Base-by-base conservation (phyloP, 768 basidiomycete species). In the Lentinula detonsa region DNA sequence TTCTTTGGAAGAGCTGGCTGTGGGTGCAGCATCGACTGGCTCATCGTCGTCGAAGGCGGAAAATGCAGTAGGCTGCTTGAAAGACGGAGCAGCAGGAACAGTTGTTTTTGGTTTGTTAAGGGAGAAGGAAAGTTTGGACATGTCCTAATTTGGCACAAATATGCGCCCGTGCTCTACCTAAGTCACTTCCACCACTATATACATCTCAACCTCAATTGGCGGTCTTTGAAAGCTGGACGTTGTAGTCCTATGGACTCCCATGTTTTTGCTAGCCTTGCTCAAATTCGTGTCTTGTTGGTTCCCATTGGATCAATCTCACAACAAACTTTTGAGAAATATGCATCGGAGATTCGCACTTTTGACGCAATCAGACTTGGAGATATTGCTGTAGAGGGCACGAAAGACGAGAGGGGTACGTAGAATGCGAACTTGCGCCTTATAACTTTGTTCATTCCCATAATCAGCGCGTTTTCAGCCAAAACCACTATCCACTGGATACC, bases 61-160 rank as follows among this genome's bases (percentile, higher is more conserved):
- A 66, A 92, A 91, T 1, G 82, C 81, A 11, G 86, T 74, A 5
- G 91, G 81, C 61, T 80, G 83, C 62, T 84, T 80, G 64, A 86
- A 76, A 42, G 82, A 73, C 58, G 74, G 70, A 11, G 72, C 63
- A 4, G 72, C 64, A 2, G 74, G 78, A 15, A 81, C 76, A 15
- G 77, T 71, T 53, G 80, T 77, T 63, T 85, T 81, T n/a, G 84
- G 73, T 71, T 85, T 86, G 68, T 78, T 73, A 62, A 97, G 83
- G 43, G 94, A 87, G 79, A 97, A 91, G 67, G 93, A 95, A 74
- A 97, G 81, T 76, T 95, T 96, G 55, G 55, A 56, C 91, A 93
- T 92, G 42, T 49, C 48, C 45, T 35, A 50, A 59, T 28, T 5
- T 35, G 42, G 45, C n/a, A 59, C 28, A 15, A 39, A 28, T 28